Evolutionary conservation across 2,329 filamentous ascomycete species (phyloP).

Genomic region (Pestalotiopsis sp.): DNA sequence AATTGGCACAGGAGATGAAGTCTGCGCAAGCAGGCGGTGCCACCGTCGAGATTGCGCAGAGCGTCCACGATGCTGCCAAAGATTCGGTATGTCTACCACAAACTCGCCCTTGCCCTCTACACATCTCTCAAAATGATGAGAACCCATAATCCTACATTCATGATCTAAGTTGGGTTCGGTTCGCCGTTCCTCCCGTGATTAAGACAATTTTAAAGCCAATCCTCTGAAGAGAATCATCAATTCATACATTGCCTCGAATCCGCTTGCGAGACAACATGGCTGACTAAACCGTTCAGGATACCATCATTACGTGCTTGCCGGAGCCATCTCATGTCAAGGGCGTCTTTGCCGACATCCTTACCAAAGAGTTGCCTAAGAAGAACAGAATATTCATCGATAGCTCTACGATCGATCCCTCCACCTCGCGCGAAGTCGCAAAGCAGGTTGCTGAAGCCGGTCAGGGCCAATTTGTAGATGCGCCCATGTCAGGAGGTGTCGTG

Average conservation of each 20-base stretch:
- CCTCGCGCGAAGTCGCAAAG: slow-evolving; percentile 77
- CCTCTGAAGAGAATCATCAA: slow-evolving; percentile 58
- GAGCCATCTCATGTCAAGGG: slow-evolving; percentile 85
- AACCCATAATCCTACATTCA: slow-evolving; percentile 44
- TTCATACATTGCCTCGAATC: slow-evolving; percentile 12
- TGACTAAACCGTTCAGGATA: slow-evolving; percentile 59
- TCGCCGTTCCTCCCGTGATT: slow-evolving; percentile 64
- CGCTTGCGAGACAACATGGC: slow-evolving; percentile 15
- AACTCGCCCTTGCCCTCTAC: background rate
- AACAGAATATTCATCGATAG: slow-evolving; percentile 89
- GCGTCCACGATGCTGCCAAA: slow-evolving; percentile 49
- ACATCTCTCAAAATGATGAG: slow-evolving; percentile 35
- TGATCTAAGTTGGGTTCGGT: slow-evolving; percentile 75
- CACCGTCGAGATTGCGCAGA: slow-evolving; percentile 44
- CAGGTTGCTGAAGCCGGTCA: slow-evolving; percentile 65
- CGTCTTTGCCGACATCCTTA: slow-evolving; percentile 78
- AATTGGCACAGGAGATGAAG: slow-evolving; percentile 50
- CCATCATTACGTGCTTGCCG: slow-evolving; percentile 85
- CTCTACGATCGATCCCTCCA: slow-evolving; percentile 91
- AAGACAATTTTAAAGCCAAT: slow-evolving; percentile 69
- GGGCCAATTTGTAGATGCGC: slow-evolving; percentile 87
- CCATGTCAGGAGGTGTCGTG: slow-evolving; percentile 95
- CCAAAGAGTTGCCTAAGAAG: slow-evolving; percentile 50
- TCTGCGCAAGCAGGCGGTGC: slow-evolving; percentile 47
- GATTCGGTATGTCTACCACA: slow-evolving; percentile 49